These are phyloP conservation scores for Aspergillus piperis DNA, from an alignment of 2,329 filamentous ascomycete species.

Conservation along the genomic window DNA sequence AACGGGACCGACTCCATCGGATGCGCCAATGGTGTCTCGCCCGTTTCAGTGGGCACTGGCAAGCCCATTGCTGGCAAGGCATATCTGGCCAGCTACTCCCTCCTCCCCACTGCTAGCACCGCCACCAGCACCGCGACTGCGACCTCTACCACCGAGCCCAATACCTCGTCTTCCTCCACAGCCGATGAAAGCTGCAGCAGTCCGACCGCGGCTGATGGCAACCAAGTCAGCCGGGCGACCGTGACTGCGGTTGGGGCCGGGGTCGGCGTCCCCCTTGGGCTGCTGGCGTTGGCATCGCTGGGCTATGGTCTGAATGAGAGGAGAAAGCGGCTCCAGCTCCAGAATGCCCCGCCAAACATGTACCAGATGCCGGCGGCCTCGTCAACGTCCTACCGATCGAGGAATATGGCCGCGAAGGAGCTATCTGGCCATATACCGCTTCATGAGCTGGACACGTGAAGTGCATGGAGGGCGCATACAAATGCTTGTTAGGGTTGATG, in stretches of 20 bases:
- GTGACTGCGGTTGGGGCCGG: background rate
- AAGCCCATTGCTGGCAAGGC: background rate
- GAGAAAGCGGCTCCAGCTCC: background rate
- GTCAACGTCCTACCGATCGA: background rate
- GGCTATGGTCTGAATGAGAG: background rate
- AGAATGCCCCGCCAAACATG: background rate
- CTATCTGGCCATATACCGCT: background rate
- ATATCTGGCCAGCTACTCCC: background rate
- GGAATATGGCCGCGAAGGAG: background rate
- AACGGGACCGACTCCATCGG: background rate
- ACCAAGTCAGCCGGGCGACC: background rate
- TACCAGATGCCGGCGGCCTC: background rate
- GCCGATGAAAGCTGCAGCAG: background rate
- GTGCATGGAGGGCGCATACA: no score
- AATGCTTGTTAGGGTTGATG: no score
- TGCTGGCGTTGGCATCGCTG: background rate
- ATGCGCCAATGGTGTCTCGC: background rate
- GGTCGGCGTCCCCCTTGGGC: background rate
- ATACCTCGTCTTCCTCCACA: background rate
- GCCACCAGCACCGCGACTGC: background rate
- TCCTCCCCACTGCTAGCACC: background rate
- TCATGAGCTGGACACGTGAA: background rate
- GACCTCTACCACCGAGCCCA: background rate
- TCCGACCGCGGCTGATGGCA: background rate
- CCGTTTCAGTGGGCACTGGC: background rate